These are phyloP conservation scores for Eucalyptus erythrocorys DNA, from an alignment of 345 rosid genomes.

Conservation along the genomic window DNA sequence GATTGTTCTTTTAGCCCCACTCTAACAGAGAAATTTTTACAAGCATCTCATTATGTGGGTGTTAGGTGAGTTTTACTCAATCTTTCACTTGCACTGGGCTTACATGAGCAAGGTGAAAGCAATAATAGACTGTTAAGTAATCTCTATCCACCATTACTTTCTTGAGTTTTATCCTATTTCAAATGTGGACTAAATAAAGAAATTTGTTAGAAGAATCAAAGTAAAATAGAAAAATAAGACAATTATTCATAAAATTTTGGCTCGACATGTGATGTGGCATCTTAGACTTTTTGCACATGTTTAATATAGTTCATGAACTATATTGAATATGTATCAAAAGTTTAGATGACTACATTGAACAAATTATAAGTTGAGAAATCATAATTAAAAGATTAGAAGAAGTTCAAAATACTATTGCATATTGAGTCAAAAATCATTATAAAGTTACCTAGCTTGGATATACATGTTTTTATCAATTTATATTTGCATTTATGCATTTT, in stretches of 20 bases:
- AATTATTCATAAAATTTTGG: not conserved
- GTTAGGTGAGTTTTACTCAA: not conserved
- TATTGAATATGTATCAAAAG: too few relatives aligned
- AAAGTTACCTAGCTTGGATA: not conserved
- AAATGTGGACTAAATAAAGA: not conserved
- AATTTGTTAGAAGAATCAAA: not conserved
- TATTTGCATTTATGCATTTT: not conserved
- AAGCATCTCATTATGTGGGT: not conserved
- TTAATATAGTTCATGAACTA: too few relatives aligned
- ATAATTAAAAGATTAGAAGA: too few relatives aligned
- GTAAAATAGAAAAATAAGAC: not conserved
- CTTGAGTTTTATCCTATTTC: not conserved
- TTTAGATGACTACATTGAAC: too few relatives aligned
- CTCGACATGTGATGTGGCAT: rapidly evolving
- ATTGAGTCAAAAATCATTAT: not conserved
- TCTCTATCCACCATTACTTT: not conserved
- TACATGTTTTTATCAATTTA: rapidly evolving
- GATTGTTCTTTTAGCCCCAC: not conserved
- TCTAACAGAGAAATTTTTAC: not conserved
- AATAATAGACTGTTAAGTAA: not conserved
- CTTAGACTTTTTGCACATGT: rapidly evolving
- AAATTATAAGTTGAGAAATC: not conserved
- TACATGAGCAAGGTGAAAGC: not conserved
- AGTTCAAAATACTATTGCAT: rapidly evolving
- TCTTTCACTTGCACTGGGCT: not conserved